Evolutionary conservation across 257 asterid species (phyloP).

Genomic region (Gardenia jasminoides): DNA sequence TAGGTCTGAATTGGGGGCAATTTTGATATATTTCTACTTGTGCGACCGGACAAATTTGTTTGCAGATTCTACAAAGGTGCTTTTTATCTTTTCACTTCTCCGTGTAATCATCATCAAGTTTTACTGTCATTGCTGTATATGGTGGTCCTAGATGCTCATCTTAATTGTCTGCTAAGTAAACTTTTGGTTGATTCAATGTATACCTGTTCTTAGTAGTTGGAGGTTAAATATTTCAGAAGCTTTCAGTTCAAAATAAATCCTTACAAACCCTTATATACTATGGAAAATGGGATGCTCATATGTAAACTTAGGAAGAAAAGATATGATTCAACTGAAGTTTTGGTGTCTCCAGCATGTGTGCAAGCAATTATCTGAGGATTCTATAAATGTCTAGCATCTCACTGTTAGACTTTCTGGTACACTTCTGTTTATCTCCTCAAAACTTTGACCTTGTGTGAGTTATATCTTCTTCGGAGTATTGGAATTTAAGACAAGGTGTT

Average conservation of each 20-base stretch:
- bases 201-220: neutral
- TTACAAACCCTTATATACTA: too few relatives aligned
- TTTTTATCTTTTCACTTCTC: neutral
- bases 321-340: neutral
- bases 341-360: neutral
- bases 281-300: neutral
- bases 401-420: neutral
- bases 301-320: too few relatives aligned
- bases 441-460: too few relatives aligned
- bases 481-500: neutral
- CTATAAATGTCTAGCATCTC: neutral
- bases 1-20: constrained; percentile 95
- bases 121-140: neutral
- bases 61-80: constrained; percentile 87
- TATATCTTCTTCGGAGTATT: too few relatives aligned
- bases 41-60: constrained; percentile 86
- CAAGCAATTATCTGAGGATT: neutral
- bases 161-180: neutral
- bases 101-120: neutral
- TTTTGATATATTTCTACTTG: constrained; percentile 73
- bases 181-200: neutral
- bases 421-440: neutral
- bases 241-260: neutral
- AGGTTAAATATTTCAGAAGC: neutral
- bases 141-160: neutral